Evolutionary conservation across 2,329 filamentous ascomycete genomes (phyloP).

Genomic region (Pezicula neosporulosa): DNA sequence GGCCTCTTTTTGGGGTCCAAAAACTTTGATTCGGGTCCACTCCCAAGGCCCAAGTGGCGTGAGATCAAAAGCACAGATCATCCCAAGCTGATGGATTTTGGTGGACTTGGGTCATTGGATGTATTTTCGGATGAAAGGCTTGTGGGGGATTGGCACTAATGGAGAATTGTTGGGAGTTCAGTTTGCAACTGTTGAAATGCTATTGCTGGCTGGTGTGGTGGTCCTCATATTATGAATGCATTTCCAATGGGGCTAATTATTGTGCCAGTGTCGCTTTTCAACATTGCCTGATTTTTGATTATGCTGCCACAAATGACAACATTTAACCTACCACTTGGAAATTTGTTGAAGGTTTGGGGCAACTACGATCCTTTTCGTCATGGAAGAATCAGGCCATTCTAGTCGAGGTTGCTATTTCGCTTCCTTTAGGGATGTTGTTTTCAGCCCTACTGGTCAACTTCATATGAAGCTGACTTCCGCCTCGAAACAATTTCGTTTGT

Average conservation of each 20-base stretch:
- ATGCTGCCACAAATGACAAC: conserved; percentile 2
- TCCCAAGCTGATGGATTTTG: too few relatives aligned
- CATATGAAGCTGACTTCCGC: not conserved
- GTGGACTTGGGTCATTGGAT: too few relatives aligned
- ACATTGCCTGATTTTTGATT: not conserved
- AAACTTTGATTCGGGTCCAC: too few relatives aligned
- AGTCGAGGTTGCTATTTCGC: not conserved
- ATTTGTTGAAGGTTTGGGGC: not conserved
- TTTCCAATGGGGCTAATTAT: not conserved
- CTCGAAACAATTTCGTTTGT: not conserved
- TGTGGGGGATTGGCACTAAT: not conserved
- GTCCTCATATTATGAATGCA: not conserved
- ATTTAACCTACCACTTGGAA: not conserved
- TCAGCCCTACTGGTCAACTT: not conserved
- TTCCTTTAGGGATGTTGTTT: not conserved
- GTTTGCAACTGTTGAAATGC: not conserved
- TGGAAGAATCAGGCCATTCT: not conserved
- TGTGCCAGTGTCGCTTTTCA: not conserved
- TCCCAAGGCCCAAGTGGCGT: too few relatives aligned
- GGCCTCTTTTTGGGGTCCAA: too few relatives aligned
- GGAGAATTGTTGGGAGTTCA: not conserved
- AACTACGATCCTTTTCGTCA: not conserved
- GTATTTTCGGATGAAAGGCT: not conserved
- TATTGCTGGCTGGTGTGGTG: not conserved
- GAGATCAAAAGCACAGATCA: too few relatives aligned